These are phyloP conservation scores for Penicillium rolfsii DNA, from an alignment of 2,329 filamentous ascomycete species.

Conservation along the genomic window DNA sequence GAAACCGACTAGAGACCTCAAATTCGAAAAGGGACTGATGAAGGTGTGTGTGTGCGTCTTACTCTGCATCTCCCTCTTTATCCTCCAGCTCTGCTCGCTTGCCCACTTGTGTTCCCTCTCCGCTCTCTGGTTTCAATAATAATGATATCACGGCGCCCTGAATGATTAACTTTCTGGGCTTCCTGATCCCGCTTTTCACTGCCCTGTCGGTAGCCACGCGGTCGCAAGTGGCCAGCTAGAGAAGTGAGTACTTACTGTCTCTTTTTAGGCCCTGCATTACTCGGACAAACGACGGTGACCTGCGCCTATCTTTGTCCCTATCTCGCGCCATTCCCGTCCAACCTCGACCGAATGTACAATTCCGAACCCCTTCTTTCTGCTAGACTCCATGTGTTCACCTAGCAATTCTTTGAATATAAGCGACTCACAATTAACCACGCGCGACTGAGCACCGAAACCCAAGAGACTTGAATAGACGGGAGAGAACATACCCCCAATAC, in stretches of 20 bases:
- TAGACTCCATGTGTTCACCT: constrained; percentile 47
- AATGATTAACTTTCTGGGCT: constrained; percentile 12
- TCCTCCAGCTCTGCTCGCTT: not conserved
- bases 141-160: constrained; percentile 34
- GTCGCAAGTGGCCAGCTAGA: constrained; percentile 24
- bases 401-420: constrained; percentile 38
- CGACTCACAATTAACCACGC: constrained; percentile 40
- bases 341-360: constrained; percentile 44
- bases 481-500: constrained; percentile 18
- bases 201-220: constrained; percentile 22
- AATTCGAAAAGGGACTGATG: constrained; percentile 34
- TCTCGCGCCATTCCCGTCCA: constrained; percentile 22
- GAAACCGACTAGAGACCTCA: constrained; percentile 11
- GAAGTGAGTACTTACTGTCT: constrained; percentile 26
- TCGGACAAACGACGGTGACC: constrained; percentile 35
- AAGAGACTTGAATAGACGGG: not conserved
- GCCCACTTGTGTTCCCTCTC: not conserved
- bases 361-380: constrained; percentile 30
- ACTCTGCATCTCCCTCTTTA: constrained; percentile 1
- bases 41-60: constrained; percentile 28
- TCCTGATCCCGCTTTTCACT: constrained; percentile 11
- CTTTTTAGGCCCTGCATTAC: constrained; percentile 24
- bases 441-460: constrained; percentile 28
- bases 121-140: constrained; percentile 17
- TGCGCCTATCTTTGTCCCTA: constrained; percentile 27